phyloP scores from a whole-genome alignment of 768 basidiomycete species.

The Suillus plorans region DNA sequence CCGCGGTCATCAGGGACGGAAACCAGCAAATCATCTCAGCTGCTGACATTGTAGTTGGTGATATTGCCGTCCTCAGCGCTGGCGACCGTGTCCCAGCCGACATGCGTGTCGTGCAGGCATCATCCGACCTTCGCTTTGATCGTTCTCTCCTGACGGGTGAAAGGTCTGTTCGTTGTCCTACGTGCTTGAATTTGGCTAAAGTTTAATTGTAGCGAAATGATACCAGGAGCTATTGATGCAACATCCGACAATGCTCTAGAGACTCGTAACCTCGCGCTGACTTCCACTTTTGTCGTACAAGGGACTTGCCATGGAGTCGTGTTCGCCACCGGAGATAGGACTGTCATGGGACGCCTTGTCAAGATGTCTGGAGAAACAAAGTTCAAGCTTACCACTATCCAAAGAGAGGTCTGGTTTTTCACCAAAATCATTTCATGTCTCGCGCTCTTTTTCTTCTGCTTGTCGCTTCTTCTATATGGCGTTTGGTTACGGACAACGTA shows the following conservation, averaged over 20 bases:
- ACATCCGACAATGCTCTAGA: constrained; percentile 42
- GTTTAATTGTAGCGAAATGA: constrained; percentile 21
- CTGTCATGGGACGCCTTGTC: constrained; percentile 45
- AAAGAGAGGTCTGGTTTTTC: constrained; percentile 34
- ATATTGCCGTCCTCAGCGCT: constrained; percentile 59
- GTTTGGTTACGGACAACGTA: constrained; percentile 31
- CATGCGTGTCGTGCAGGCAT: constrained; percentile 57
- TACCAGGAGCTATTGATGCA: constrained; percentile 37
- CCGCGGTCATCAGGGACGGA: constrained; percentile 47
- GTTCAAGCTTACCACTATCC: constrained; percentile 26
- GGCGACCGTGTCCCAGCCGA: constrained; percentile 76
- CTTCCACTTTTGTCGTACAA: constrained; percentile 35
- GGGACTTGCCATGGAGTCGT: constrained; percentile 50
- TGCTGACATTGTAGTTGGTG: constrained; percentile 65
- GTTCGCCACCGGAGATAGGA: constrained; percentile 48
- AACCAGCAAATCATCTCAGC: constrained; percentile 48
- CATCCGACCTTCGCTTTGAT: constrained; percentile 60
- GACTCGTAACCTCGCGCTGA: constrained; percentile 55
- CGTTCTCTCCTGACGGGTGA: constrained; percentile 67
- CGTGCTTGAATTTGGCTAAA: constrained; percentile 9
- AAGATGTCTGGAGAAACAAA: constrained; percentile 42
- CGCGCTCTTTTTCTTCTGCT: constrained; percentile 42
- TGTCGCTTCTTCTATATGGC: constrained; percentile 37
- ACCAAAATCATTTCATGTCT: constrained; percentile 53
- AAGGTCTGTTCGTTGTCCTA: constrained; percentile 39